These are phyloP conservation scores for Termitomyces sp. DNA, from an alignment of 768 basidiomycete genomes.

Conservation along the genomic window DNA sequence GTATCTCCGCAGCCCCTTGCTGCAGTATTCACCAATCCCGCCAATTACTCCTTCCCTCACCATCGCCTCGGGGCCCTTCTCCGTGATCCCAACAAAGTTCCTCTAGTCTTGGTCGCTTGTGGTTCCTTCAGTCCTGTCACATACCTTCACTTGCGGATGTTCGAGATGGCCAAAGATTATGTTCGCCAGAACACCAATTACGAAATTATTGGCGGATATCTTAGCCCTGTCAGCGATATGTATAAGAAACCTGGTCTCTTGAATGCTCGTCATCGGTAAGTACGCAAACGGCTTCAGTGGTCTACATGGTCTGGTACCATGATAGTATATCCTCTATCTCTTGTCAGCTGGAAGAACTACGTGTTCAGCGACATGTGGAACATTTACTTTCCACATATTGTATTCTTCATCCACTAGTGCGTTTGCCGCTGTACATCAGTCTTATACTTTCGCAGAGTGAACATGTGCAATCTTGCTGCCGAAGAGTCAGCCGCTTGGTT, in stretches of 20 bases:
- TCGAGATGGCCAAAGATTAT: slow-evolving; percentile 99
- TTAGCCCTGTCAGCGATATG: slow-evolving; percentile 92
- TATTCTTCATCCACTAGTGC: slow-evolving; percentile 7
- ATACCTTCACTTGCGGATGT: slow-evolving; percentile 98
- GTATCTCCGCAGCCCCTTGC: slow-evolving; percentile 25
- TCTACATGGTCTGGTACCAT: not conserved
- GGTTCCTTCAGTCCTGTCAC: slow-evolving; percentile 98
- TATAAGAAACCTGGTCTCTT: slow-evolving; percentile 97
- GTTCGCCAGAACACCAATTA: slow-evolving; percentile 87
- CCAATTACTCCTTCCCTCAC: slow-evolving; percentile 61
- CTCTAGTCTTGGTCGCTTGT: slow-evolving; percentile 93
- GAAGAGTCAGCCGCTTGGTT: slow-evolving; percentile 91
- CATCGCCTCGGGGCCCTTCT: slow-evolving; percentile 57
- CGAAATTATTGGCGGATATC: slow-evolving; percentile 92
- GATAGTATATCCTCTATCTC: not conserved
- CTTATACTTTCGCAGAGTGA: slow-evolving; percentile 46
- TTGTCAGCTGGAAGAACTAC: not conserved
- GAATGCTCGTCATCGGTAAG: slow-evolving; percentile 84
- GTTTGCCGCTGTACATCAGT: not conserved
- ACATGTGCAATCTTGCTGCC: slow-evolving; percentile 85
- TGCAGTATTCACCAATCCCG: slow-evolving; percentile 54
- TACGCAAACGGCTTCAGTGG: slow-evolving; percentile 16
- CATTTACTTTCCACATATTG: slow-evolving; percentile 10
- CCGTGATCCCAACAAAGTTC: slow-evolving; percentile 62
- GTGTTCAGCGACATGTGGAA: not conserved